phyloP scores from a whole-genome alignment of 2,329 filamentous ascomycete species.

The Aspergillus transmontanensis region DNA sequence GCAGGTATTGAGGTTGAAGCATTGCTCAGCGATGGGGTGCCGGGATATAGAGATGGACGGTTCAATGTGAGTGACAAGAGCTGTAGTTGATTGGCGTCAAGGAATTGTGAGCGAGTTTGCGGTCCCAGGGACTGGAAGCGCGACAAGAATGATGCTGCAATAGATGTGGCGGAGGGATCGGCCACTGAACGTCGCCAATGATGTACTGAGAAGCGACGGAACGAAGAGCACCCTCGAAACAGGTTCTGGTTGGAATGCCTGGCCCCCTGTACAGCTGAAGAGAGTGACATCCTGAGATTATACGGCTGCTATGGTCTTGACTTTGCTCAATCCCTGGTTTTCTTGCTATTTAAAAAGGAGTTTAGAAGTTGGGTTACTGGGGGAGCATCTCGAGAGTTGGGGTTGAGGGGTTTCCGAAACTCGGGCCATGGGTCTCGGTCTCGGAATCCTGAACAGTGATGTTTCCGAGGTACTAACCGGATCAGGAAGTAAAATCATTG shows the following conservation, averaged over 20 bases:
- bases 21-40: slow-evolving; percentile 42
- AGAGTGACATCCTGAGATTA: slow-evolving; percentile 9
- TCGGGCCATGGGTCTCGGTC: slow-evolving; percentile 10
- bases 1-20: slow-evolving; percentile 34
- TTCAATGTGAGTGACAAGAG: slow-evolving; percentile 62
- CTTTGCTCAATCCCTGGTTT: background rate
- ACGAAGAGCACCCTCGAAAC: background rate
- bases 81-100: slow-evolving; percentile 66
- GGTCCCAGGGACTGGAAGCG: slow-evolving; percentile 47
- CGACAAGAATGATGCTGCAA: slow-evolving; percentile 45
- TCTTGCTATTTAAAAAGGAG: no score
- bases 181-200: slow-evolving; percentile 12
- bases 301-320: background rate
- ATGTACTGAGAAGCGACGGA: slow-evolving; percentile 18
- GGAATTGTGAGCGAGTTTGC: slow-evolving; percentile 51
- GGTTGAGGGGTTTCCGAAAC: slow-evolving; percentile 2
- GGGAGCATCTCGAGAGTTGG: background rate
- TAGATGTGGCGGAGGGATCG: slow-evolving; percentile 32
- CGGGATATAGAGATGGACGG: slow-evolving; percentile 48
- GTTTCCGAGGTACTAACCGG: slow-evolving; percentile 10
- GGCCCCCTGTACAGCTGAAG: background rate
- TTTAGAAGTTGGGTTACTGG: background rate
- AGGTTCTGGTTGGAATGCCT: background rate
- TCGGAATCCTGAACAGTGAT: slow-evolving; percentile 11
- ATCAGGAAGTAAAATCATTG: background rate